Evolutionary conservation across 2,329 filamentous ascomycete genomes (phyloP), one percentile per base, ranked within the genome.

Genomic region (Rasamsonia emersonii): DNA sequence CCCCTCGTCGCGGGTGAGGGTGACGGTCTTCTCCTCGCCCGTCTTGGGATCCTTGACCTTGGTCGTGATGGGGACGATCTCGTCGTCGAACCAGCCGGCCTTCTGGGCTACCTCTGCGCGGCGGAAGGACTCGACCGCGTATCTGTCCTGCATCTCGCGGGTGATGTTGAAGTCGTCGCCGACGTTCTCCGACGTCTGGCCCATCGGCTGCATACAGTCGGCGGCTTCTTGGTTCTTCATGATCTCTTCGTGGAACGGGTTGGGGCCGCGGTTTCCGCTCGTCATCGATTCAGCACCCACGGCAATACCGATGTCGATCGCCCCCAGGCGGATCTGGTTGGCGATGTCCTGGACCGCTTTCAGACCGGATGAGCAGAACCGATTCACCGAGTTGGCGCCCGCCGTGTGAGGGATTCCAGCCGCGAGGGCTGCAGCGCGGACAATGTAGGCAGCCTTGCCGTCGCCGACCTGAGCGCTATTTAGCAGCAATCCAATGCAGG

Each of bases 161-260:
- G 75, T 65, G 55, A 98, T 79, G 54, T 81, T 75, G 60, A 96
- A 96, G 64, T 96, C 91, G 29, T 77, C 77, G 48, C 81, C 86
- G 17, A 98, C 86, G 56, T 96, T 96, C 69, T 98, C 91, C 38
- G 82, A 89, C 3, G 91, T 98, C 75, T 93, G 93, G 14, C 91
- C 91, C 91, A 98, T 98, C 45, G 89, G 83, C 71, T 86, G 76
- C 76, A 89, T 76, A 70, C 86, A 91, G 65, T 96, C 89, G 28
- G 62, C 62, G 0, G 86, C 75, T 54, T 95, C 85, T 56, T 86
- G 81, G 64, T 73, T 82, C 51, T 71, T 65, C 46, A 84, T 65
- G 38, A 96, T 77, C 41, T 80, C 77, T 43, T 81, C 77, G 58
- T 86, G 79, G 62, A 95, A 91, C 3, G 82, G 79, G 41, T 75